Percentiles rank a stretch among this genome's conserved stretches.
Evolutionary conservation across 1,284 basidiomycete species (phyloP).

Genomic region (Papiliotrema flavescens): DNA sequence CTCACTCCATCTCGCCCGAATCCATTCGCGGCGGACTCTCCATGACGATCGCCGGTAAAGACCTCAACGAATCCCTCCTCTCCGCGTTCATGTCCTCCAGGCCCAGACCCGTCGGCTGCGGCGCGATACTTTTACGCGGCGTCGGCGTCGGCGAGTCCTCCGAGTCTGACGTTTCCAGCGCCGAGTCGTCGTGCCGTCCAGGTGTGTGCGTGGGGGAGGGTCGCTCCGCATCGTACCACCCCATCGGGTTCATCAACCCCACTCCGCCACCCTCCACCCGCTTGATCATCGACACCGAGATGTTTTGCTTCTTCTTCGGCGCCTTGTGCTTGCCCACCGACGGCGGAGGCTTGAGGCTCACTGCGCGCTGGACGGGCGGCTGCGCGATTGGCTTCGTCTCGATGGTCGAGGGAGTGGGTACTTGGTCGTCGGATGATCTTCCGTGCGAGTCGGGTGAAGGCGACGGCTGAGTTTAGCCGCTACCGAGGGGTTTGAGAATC

Average conservation of each 20-base stretch:
- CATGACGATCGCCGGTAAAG: background rate
- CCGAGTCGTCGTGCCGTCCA: background rate
- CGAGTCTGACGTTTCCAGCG: background rate
- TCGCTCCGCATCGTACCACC: conserved; percentile 40
- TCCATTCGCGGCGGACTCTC: conserved; percentile 4
- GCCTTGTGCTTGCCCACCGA: conserved; percentile 4
- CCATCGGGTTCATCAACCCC: conserved; percentile 78
- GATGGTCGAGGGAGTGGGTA: conserved; percentile 19
- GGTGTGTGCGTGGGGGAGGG: background rate
- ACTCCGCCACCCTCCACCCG: conserved; percentile 70
- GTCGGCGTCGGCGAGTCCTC: background rate
- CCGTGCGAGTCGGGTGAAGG: background rate
- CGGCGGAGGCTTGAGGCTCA: conserved; percentile 2
- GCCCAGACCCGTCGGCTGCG: background rate
- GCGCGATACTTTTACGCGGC: background rate
- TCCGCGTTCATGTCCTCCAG: background rate
- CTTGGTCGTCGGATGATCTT: conserved; percentile 6
- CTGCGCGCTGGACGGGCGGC: background rate
- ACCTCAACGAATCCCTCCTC: background rate
- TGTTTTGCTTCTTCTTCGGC: conserved; percentile 40
- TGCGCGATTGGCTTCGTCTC: conserved; percentile 15
- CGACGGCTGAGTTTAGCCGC: background rate
- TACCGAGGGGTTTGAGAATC: background rate
- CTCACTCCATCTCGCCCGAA: background rate
- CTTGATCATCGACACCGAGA: conserved; percentile 81